Evolutionary conservation across 768 basidiomycete species (phyloP).

Genomic region (Mycena belliarum): DNA sequence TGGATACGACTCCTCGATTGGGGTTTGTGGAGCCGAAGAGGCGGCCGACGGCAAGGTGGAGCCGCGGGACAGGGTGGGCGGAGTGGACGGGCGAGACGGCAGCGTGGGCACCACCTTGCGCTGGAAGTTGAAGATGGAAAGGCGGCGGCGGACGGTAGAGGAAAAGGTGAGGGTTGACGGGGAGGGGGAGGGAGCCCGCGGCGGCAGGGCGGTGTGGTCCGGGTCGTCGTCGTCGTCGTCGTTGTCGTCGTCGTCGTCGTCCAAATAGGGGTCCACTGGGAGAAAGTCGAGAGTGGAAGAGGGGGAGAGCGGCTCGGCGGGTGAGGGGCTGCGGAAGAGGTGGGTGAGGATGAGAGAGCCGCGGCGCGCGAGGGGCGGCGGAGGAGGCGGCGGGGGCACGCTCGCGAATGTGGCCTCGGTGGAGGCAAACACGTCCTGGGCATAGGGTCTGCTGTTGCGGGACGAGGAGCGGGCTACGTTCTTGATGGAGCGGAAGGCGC

Average conservation of each 20-base stretch:
- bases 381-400: conserved; percentile 27
- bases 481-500: conserved; percentile 48
- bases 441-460: conserved; percentile 34
- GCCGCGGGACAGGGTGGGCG: conserved; percentile 25
- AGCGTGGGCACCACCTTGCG: conserved; percentile 24
- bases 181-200: conserved; percentile 21
- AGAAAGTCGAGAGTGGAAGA: conserved; percentile 33
- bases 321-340: conserved; percentile 32
- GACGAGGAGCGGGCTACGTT: conserved; percentile 31
- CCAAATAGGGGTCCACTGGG: conserved; percentile 25
- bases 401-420: conserved; percentile 26
- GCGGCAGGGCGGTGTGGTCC: conserved; percentile 13
- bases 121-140: conserved; percentile 39
- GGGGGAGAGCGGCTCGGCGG: conserved; percentile 25
- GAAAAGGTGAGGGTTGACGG: conserved; percentile 21
- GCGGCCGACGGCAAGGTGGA: conserved; percentile 28
- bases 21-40: conserved; percentile 37
- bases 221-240: conserved; percentile 20
- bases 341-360: conserved; percentile 41
- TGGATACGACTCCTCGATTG: conserved; percentile 26
- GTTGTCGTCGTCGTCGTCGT: conserved; percentile 18
- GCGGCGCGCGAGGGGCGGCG: conserved; percentile 39
- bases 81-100: conserved; percentile 3
- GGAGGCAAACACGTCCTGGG: conserved; percentile 35
- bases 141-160: conserved; percentile 29